Evolutionary conservation across 2,329 filamentous ascomycete genomes (phyloP).

Genomic region (Colletotrichum sp.): DNA sequence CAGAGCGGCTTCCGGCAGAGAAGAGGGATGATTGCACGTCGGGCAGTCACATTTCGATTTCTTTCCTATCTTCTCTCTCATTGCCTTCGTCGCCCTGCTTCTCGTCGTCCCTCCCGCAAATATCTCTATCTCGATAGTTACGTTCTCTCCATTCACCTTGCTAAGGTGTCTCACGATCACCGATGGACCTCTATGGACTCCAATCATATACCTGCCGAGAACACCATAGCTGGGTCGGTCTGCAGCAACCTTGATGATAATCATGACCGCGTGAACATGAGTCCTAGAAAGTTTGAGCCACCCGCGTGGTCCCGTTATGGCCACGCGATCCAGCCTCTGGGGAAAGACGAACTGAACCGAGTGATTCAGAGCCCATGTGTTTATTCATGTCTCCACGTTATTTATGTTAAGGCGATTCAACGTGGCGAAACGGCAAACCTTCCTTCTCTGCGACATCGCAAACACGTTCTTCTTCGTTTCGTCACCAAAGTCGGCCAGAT

Average conservation of each 20-base stretch:
- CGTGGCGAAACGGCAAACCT: background rate
- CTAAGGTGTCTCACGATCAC: background rate
- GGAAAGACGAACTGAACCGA: background rate
- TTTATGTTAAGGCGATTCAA: background rate
- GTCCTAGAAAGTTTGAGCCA: background rate
- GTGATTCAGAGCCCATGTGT: background rate
- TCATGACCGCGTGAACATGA: background rate
- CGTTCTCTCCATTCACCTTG: background rate
- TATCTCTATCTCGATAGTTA: background rate
- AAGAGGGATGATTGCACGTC: background rate
- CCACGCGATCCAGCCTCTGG: background rate
- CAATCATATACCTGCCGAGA: background rate
- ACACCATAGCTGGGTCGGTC: background rate
- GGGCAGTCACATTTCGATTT: background rate
- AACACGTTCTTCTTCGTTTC: background rate
- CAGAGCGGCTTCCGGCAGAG: background rate
- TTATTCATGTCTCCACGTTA: background rate
- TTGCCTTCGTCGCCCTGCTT: background rate
- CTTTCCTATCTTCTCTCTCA: background rate
- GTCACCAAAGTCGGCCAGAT: background rate
- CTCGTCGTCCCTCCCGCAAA: background rate
- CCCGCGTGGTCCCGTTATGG: background rate
- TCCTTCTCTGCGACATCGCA: background rate
- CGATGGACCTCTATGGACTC: background rate
- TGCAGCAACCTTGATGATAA: background rate